A percentile compares a stretch with the other conserved stretches of the same genome.
Conservation (phyloP, 73 alveolate species). For the Paramecium tetraurelia region DNA sequence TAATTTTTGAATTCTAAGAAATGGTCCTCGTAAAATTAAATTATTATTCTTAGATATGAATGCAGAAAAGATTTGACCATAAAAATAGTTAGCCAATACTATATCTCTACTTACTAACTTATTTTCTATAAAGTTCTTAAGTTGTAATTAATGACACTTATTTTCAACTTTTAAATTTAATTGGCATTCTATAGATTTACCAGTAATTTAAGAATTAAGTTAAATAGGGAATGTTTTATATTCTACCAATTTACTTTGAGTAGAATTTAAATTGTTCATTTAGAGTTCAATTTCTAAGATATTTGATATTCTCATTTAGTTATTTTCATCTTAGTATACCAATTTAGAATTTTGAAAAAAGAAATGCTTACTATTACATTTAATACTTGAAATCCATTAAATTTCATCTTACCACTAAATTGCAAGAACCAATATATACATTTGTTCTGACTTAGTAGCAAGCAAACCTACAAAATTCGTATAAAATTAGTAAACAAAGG, state of each 20-base stretch:
- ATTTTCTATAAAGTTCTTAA: background rate
- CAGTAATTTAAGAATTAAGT: background rate
- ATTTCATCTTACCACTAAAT: background rate
- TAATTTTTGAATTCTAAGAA: background rate
- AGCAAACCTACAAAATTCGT: background rate
- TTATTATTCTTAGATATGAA: background rate
- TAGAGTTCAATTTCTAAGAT: background rate
- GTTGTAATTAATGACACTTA: background rate
- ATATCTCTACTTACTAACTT: background rate
- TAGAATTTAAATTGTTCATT: background rate
- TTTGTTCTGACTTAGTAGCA: background rate
- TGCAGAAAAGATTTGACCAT: background rate
- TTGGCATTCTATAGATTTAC: background rate
- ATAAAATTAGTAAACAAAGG: background rate
- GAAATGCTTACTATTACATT: background rate
- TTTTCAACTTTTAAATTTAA: background rate
- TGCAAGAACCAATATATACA: background rate
- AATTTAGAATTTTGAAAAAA: background rate
- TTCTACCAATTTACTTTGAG: background rate
- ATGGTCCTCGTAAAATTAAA: background rate
- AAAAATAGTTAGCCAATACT: background rate
- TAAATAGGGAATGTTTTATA: background rate
- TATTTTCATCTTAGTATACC: background rate
- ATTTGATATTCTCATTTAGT: background rate
- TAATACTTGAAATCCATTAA: background rate